Evolutionary conservation across 1,284 basidiomycete species (phyloP).

Genomic region (Clitocybe nebularis): DNA sequence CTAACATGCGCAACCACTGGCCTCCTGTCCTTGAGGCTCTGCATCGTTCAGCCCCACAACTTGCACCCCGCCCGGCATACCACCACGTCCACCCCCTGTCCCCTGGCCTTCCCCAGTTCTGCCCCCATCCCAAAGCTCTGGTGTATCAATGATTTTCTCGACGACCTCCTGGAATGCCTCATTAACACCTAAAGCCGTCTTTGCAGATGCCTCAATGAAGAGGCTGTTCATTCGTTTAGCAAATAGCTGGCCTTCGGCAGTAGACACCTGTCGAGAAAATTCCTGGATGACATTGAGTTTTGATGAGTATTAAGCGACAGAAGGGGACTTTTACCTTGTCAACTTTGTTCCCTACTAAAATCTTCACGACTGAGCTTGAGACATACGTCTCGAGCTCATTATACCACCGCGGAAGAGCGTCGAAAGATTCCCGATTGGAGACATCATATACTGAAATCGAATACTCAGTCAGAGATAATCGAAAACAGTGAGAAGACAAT

Average conservation of each 20-base stretch:
- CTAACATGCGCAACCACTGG: slow-evolving; percentile 16
- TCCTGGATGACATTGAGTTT: slow-evolving; percentile 49
- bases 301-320: not conserved
- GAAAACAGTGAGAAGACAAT: slow-evolving; percentile 12
- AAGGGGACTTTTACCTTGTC: slow-evolving; percentile 64
- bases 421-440: slow-evolving; percentile 86
- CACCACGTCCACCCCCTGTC: slow-evolving; percentile 37
- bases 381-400: slow-evolving; percentile 94
- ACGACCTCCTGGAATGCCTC: slow-evolving; percentile 84
- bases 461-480: not conserved
- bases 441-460: slow-evolving; percentile 82
- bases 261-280: slow-evolving; percentile 83
- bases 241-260: slow-evolving; percentile 77
- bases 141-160: slow-evolving; percentile 63
- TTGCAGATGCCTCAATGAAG: slow-evolving; percentile 87
- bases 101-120: slow-evolving; percentile 19
- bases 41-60: slow-evolving; percentile 31
- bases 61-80: slow-evolving; percentile 42
- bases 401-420: slow-evolving; percentile 91
- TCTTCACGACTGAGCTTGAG: slow-evolving; percentile 84
- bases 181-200: slow-evolving; percentile 78
- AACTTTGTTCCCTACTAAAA: slow-evolving; percentile 94
- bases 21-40: slow-evolving; percentile 9
- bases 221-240: slow-evolving; percentile 79
- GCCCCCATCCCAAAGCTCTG: slow-evolving; percentile 55